A percentile compares a stretch with the other conserved stretches of the same genome.
phyloP scores from a whole-genome alignment of 2,329 filamentous ascomycete species.

The Arthroderma sp. region DNA sequence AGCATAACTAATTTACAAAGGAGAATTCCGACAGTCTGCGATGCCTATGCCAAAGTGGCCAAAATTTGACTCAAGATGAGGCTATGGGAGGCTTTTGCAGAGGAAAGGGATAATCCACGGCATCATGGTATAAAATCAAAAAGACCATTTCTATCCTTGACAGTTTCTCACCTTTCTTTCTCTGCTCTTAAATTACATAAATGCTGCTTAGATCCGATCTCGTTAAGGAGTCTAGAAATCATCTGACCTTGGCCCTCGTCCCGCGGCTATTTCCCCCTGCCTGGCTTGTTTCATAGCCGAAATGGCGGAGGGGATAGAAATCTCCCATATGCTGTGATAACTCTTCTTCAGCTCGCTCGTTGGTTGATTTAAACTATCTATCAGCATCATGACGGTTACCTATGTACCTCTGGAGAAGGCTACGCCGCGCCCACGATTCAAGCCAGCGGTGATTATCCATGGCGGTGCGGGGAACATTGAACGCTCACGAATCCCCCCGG shows the following conservation, averaged over 20 bases:
- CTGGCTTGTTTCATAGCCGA: background rate
- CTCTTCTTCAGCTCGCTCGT: background rate
- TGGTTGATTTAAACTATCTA: background rate
- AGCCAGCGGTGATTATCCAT: constrained; percentile 55
- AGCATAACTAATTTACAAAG: no score
- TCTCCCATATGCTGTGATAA: no score
- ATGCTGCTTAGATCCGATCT: no score
- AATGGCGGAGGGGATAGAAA: background rate
- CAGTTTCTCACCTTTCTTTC: background rate
- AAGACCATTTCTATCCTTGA: no score
- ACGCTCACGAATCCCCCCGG: constrained; percentile 46
- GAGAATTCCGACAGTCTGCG: no score
- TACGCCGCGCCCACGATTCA: constrained; percentile 19
- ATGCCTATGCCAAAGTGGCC: no score
- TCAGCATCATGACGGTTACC: background rate
- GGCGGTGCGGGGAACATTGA: constrained; percentile 61
- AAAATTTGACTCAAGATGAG: no score
- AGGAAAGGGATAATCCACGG: no score
- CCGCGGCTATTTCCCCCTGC: background rate
- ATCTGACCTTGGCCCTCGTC: background rate
- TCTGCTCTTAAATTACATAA: no score
- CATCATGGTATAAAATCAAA: no score
- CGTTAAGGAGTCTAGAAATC: no score
- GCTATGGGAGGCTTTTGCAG: no score
- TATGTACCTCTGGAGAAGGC: background rate